Conservation (phyloP, 1,139 yeast genomes). For the Suhomyces wounanorum region DNA sequence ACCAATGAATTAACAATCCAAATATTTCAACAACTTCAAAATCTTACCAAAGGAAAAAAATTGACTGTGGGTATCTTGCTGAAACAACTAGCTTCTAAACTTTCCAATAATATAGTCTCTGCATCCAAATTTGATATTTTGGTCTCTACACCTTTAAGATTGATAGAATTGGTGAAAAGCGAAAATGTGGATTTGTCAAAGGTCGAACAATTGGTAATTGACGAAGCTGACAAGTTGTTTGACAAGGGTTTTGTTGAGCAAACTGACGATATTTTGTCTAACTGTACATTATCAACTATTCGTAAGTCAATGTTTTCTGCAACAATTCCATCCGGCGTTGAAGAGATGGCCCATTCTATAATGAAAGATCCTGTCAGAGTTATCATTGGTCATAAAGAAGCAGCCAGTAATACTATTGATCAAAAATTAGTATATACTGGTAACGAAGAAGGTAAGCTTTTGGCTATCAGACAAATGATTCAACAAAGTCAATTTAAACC, state of each 20-base stretch:
- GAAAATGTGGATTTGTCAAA: constrained; percentile 58
- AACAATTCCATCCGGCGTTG: constrained; percentile 92
- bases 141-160: constrained; percentile 84
- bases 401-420: constrained; percentile 81
- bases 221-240: constrained; percentile 94
- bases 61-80: constrained; percentile 70
- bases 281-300: constrained; percentile 57
- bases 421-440: constrained; percentile 88
- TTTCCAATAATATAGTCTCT: constrained; percentile 57
- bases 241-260: constrained; percentile 91
- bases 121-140: constrained; percentile 74
- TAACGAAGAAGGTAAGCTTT: constrained; percentile 88
- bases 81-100: constrained; percentile 72
- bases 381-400: constrained; percentile 91
- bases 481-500: constrained; percentile 87
- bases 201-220: constrained; percentile 78
- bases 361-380: constrained; percentile 86
- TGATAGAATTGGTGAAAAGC: constrained; percentile 73
- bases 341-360: constrained; percentile 80
- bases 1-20: constrained; percentile 87
- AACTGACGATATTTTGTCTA: constrained; percentile 78
- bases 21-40: constrained; percentile 69
- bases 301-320: constrained; percentile 89
- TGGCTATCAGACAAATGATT: constrained; percentile 88
- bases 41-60: constrained; percentile 55